Base-by-base conservation (phyloP, 768 basidiomycete species). In the Russula foetens region DNA sequence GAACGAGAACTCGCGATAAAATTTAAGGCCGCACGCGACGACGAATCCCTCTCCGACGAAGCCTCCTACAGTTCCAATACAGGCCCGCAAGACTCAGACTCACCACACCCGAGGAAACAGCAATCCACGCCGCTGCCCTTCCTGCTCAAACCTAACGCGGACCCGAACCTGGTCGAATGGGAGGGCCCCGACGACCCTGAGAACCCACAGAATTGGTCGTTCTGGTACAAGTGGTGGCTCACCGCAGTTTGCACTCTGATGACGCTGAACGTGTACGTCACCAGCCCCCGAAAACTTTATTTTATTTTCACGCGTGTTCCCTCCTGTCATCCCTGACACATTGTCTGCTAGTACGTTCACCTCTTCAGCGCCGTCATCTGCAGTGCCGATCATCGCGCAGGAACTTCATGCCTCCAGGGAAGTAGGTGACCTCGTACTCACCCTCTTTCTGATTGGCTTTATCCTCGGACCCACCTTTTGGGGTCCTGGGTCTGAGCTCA, bases 341-440 rank as follows among this genome's bases (percentile, higher is more conserved):
- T 12, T 35, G 14, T 12, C 39, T 19, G 17, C 39, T 12, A 65
- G 63, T 7, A 66, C 70, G 0, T 71, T 71, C 33, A 68, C 67
- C 3, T 70, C 67, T 19, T 69, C 69, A 0, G 63, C 68, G 3
- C 68, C 67, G 1, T 66, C 68, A 2, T 53, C 65, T 17, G 56
- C 63, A 0, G 47, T 58, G 0, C 28, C 49, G 2, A 11, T 60
- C 6, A 58, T 70, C 3, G 59, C 62, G 0, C 7, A 23, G 17
- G 60, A 68, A 0, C 70, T 72, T 7, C 60, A 60, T 1, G 59
- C 63, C 12, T n/a, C 41, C 2, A 11, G 6, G 4, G 71, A 71
- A 53, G 68, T 69, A 9, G 60, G 67, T 4, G 19, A 70, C 41
- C 64, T 69, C 21, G 39, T 63, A 2, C 64, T 65, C 3, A 57